These are phyloP conservation scores for Saitoella complicata DNA, from an alignment of 805 yeast genomes.

Conservation along the genomic window DNA sequence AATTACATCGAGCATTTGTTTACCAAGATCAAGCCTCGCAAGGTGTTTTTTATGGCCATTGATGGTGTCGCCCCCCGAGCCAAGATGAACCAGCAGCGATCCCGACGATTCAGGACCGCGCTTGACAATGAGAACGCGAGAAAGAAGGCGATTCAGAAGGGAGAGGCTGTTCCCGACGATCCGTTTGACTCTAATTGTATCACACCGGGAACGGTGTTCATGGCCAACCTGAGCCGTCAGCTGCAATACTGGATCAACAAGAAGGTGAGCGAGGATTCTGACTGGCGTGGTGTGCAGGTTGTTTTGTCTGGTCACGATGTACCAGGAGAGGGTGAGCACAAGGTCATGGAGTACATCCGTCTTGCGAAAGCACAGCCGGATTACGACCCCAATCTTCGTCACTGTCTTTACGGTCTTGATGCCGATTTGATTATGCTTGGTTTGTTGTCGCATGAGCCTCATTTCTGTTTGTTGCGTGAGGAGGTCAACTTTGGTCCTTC, in stretches of 20 bases:
- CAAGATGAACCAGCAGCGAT: constrained; percentile 93
- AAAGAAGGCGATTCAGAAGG: constrained; percentile 55
- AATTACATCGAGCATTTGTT: constrained; percentile 89
- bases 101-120: constrained; percentile 89
- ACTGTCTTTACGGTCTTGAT: constrained; percentile 89
- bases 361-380: constrained; percentile 53
- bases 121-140: constrained; percentile 73
- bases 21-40: constrained; percentile 68
- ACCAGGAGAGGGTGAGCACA: constrained; percentile 98
- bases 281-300: constrained; percentile 67
- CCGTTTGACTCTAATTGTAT: constrained; percentile 86
- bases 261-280: constrained; percentile 69
- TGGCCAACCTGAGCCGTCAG: constrained; percentile 72
- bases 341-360: constrained; percentile 85
- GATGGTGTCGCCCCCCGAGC: constrained; percentile 99
- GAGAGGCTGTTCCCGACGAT: constrained; percentile 63
- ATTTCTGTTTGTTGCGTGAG: constrained; percentile 82
- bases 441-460: constrained; percentile 85
- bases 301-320: constrained; percentile 87
- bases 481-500: constrained; percentile 70
- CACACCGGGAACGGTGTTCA: constrained; percentile 94
- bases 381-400: constrained; percentile 69
- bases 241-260: constrained; percentile 77
- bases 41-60: constrained; percentile 86
- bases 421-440: constrained; percentile 94